phyloP scores from a whole-genome alignment of 495 filamentous ascomycete species.

The Tuber calosporum region DNA sequence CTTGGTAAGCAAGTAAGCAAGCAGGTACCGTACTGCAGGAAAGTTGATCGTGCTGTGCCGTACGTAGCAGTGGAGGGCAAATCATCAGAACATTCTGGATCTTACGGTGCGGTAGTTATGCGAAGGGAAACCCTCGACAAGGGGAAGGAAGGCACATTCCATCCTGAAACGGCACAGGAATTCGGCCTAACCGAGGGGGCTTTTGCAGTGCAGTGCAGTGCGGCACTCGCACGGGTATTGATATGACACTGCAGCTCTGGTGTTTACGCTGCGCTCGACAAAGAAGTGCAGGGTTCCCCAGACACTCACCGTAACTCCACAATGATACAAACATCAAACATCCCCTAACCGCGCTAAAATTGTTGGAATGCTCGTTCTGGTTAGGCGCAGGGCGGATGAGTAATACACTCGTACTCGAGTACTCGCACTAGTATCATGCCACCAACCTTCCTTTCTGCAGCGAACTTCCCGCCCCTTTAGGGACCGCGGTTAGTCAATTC shows the following conservation, averaged over 20 bases:
- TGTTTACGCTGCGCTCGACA: too few relatives aligned
- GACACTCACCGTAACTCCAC: too few relatives aligned
- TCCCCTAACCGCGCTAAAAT: neutral
- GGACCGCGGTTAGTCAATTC: neutral
- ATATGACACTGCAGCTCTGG: too few relatives aligned
- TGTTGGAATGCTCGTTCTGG: neutral
- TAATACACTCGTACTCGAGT: too few relatives aligned
- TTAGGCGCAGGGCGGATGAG: too few relatives aligned
- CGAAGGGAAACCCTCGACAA: neutral
- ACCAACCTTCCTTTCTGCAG: neutral
- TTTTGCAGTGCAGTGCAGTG: too few relatives aligned
- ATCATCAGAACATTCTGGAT: neutral
- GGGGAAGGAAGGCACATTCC: neutral
- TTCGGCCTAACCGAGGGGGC: neutral
- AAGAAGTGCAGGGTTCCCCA: neutral
- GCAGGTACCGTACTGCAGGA: neutral
- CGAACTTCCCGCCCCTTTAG: neutral
- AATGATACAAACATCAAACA: neutral
- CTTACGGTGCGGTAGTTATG: neutral
- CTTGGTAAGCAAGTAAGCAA: neutral
- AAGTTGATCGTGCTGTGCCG: too few relatives aligned
- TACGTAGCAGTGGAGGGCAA: neutral
- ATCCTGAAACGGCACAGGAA: neutral
- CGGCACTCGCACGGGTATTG: neutral
- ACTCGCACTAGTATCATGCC: too few relatives aligned